Evolutionary conservation across 2,329 filamentous ascomycete species (phyloP), one percentile per base, ranked within the genome.

Genomic region (Rhytidhysteron rufulum): DNA sequence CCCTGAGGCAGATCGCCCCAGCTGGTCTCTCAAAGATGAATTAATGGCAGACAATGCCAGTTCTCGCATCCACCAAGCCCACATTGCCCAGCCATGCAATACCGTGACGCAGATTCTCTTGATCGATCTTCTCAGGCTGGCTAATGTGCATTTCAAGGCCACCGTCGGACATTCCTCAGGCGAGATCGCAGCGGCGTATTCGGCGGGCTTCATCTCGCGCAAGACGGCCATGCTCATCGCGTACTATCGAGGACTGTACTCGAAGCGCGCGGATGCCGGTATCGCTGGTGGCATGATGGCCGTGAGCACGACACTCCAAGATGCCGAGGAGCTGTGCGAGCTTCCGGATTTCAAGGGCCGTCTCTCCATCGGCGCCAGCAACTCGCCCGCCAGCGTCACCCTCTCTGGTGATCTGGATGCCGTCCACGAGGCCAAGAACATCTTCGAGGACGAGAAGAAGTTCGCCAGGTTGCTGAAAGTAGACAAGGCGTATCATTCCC

Each of bases 401-500:
- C 32, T 72, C 2, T 68, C 66, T 15, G 69, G 70, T 2, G 65
- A 71, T 42, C 33, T 33, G 0, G 55, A 62, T 44, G 62, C 58
- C 4, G 58, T 71, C 11, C 42, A 55, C 0, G 51, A 60, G 31
- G 35, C 53, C 2, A 53, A 58, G 18, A 41, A 50, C 1, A 44
- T 48, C 2, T 44, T 71, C 1, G 50, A 66, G 4, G 55, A 60
- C 5, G 49, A 62, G 18, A 47, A 55, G 5, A 59, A 57, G 9
- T 71, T 70, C 40, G 54, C 50, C 2, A 54, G 67, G 1, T 33
- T 47, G 8, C 58, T 72, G 4, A 57, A 60, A 37, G 66, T 70
- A 3, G 60, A 68, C 24, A 58, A 46, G 11, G 70, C 69, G 0
- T 72, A 71, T 39, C 70, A 71, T 37, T 69, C 65, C 1, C 55